Base-by-base conservation (phyloP, 352 stramenopile species). In the Globisporangium alternatum region DNA sequence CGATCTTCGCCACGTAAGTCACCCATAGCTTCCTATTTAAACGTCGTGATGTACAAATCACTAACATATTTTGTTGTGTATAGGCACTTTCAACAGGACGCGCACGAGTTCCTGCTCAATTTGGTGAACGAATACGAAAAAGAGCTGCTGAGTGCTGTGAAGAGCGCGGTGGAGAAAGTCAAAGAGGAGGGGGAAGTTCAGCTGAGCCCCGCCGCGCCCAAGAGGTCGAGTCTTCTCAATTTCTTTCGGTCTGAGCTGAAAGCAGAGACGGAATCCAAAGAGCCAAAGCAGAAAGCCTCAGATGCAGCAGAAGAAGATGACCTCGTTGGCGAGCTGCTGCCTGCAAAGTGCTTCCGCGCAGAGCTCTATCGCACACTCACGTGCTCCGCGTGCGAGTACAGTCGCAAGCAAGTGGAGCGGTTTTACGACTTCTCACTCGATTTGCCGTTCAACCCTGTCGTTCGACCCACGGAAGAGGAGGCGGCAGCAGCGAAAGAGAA, bases 381-480 rank as follows among this genome's bases (percentile, higher is more conserved):
- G 4, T 96, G 88, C 67, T 72, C 66, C 19, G 86, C 73, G 30
- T 96, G 88, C 68, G 72, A 74, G 13, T 95, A 94, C 75, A 92
- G 74, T 30, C 81, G 88, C 28, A 88, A 87, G 56, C 75, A 92
- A 59, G 68, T 84, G 8, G 88, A 96, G 64, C 83, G 77, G 39
- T 96, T 95, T 62, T 92, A 92, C 57, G 86, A 96, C 56, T 92
- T 96, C 61, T 95, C 88, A 3, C 66, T 96, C 17, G 88, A 96
- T 70, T 59, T 96, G 13, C 86, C 88, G 22, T 78, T 82, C 57
- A 60, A 69, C 44, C 54, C 64, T n/a, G 45, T 48, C 10, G 43
- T 60, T 52, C 61, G 57, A 37, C 62, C 70, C 35, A 48, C 17
- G 6, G 54, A 62, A 3, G 62, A 63, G 19, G 37, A 41, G 49